A percentile compares a stretch with the other conserved stretches of the same genome.
phyloP scores from a whole-genome alignment of 345 rosid genomes.

The Conringia planisiliqua region DNA sequence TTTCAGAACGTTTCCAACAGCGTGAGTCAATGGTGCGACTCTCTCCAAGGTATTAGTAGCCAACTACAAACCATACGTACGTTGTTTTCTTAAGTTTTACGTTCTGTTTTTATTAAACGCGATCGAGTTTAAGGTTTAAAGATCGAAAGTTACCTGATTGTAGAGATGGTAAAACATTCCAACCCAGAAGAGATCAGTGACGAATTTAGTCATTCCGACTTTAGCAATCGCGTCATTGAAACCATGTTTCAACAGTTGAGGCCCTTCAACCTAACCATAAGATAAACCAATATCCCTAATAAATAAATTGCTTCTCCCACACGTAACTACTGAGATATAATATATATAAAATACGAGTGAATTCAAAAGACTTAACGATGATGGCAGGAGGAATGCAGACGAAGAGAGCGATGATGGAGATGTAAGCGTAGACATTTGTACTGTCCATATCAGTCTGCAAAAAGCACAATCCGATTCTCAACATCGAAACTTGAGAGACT shows the following conservation, averaged over 20 bases:
- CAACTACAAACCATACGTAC: conserved; percentile 43
- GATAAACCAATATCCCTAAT: background rate
- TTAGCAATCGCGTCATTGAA: conserved; percentile 75
- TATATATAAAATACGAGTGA: too few relatives aligned
- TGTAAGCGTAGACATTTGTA: conserved; percentile 89
- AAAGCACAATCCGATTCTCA: background rate
- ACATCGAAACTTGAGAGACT: background rate
- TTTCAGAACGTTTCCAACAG: conserved; percentile 97
- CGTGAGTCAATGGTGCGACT: conserved; percentile 97
- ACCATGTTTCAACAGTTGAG: conserved; percentile 72
- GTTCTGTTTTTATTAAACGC: background rate
- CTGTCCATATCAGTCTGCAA: conserved; percentile 97
- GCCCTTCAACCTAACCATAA: conserved; percentile 74
- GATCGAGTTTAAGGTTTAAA: background rate
- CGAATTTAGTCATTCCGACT: conserved; percentile 83
- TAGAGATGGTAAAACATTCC: conserved; percentile 99
- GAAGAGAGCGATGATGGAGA: conserved; percentile 87
- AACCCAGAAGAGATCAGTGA: conserved; percentile 95
- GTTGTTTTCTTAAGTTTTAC: background rate
- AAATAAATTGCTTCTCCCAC: background rate
- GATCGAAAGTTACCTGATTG: conserved; percentile 61
- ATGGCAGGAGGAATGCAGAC: conserved; percentile 94
- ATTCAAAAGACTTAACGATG: conserved; percentile 49
- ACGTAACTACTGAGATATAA: conserved; percentile 12
- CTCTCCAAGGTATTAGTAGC: conserved; percentile 98